These are phyloP conservation scores for Cyberlindnera meyerae DNA, from an alignment of 805 yeast genomes.

Conservation along the genomic window DNA sequence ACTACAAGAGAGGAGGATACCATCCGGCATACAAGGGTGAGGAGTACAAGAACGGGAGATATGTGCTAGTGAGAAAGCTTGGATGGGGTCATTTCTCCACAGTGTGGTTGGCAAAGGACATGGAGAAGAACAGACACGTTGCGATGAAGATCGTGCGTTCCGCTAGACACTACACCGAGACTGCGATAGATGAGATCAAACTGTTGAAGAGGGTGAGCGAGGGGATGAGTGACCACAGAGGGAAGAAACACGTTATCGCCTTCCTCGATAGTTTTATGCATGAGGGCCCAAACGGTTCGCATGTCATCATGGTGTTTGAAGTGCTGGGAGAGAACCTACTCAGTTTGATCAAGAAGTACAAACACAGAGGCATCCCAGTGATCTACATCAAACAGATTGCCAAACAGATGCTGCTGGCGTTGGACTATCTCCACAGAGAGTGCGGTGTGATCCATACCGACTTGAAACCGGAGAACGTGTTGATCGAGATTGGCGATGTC, in stretches of 20 bases:
- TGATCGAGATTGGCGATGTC: conserved; percentile 79
- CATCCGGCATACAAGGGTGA: conserved; percentile 94
- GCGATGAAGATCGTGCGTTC: conserved; percentile 93
- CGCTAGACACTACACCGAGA: conserved; percentile 85
- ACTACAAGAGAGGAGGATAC: conserved; percentile 90
- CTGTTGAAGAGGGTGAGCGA: conserved; percentile 63
- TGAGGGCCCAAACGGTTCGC: conserved; percentile 86
- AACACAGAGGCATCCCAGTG: conserved; percentile 75
- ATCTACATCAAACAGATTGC: conserved; percentile 76
- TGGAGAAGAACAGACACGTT: conserved; percentile 63
- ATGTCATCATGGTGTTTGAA: conserved; percentile 96
- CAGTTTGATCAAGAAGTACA: conserved; percentile 73
- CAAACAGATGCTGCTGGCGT: conserved; percentile 66
- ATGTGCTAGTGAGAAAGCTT: conserved; percentile 76
- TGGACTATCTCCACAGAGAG: conserved; percentile 66
- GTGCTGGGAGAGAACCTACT: conserved; percentile 91
- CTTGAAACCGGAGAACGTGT: conserved; percentile 68
- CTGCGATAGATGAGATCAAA: conserved; percentile 91
- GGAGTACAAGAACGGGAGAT: conserved; percentile 66
- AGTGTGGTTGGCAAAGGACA: conserved; percentile 80
- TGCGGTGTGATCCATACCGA: conserved; percentile 76
- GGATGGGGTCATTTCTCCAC: conserved; percentile 99
- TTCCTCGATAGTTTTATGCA: conserved; percentile 82
- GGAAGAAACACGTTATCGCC: conserved; percentile 75
- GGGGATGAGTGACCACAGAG: conserved; percentile 64